Base-by-base conservation (phyloP, 1,284 basidiomycete species). In the Stygiomarasmius scandens region DNA sequence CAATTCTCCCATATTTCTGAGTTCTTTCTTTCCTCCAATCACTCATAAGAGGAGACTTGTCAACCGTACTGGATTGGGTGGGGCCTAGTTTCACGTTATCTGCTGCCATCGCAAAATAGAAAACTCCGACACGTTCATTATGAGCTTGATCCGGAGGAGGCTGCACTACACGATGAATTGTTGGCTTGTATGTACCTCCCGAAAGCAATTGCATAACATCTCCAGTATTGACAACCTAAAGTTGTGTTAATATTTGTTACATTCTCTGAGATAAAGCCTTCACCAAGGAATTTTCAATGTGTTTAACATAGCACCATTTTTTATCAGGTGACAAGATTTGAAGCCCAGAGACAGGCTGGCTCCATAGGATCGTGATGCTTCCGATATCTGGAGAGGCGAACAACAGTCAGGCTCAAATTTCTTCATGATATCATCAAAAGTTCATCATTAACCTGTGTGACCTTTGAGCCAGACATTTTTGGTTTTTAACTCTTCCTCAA, bases 381-480 rank as follows among this genome's bases (percentile, higher is more conserved):
- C 75, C 79, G 54, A 78, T 71, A 58, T 82, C 80, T 80, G 43
- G 1, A 24, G 43, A 2, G 5, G 8, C 22, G n/a, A n/a, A n/a
- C n/a, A n/a, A n/a, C n/a, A n/a, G n/a, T n/a, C n/a, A n/a, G n/a
- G n/a, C n/a, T n/a, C n/a, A n/a, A n/a, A n/a, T n/a, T n/a, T n/a
- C n/a, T n/a, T n/a, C n/a, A n/a, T n/a, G n/a, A n/a, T n/a, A n/a
- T n/a, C n/a, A n/a, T n/a, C n/a, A n/a, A 20, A 47, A 32, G 29
- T 5, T 9, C 38, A 5, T 4, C 16, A 52, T 45, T 32, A 2
- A 57, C 55, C 55, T 16, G 49, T 57, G 23, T 81, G 79, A 19
- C 79, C 80, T 63, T 80, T 78, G 22, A 80, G 68, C 79, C 77
- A 79, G n/a, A 79, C 71, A 41, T 74, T 70, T 32, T 74, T 73